Percentiles rank a stretch among this genome's conserved stretches.
These are phyloP conservation scores for Aspergillus arachidicola DNA, from an alignment of 2,329 filamentous ascomycete genomes.

Conservation along the genomic window DNA sequence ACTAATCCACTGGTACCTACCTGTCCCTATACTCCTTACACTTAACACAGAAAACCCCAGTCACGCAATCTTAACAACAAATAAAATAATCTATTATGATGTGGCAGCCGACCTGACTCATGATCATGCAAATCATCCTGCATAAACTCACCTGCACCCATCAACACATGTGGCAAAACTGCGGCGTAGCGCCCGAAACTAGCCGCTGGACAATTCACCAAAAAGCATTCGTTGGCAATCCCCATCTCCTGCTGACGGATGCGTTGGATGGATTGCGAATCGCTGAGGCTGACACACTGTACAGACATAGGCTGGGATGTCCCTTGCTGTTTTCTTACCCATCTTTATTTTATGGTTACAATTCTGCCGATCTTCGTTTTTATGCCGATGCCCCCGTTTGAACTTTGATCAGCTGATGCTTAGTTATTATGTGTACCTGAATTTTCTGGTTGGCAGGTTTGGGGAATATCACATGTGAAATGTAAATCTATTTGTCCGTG, in stretches of 20 bases:
- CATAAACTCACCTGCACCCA: neutral
- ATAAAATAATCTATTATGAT: neutral
- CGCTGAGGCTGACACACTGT: conserved; percentile 2
- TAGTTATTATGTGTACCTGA: neutral
- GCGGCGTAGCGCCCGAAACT: neutral
- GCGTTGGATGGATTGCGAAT: neutral
- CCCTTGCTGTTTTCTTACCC: neutral
- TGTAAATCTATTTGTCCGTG: neutral
- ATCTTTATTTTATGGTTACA: neutral
- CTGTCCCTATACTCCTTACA: neutral
- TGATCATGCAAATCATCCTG: neutral
- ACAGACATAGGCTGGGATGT: neutral
- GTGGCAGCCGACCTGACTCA: neutral
- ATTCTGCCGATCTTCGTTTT: no score
- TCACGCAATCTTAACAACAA: neutral
- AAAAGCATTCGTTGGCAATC: neutral
- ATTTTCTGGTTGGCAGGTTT: neutral
- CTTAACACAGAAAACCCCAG: neutral
- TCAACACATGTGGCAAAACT: neutral
- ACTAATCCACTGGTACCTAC: neutral
- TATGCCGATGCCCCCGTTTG: neutral
- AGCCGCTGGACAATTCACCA: conserved; percentile 7
- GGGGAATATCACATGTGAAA: neutral
- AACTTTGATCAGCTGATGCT: neutral
- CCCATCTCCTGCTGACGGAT: neutral